Conservation (phyloP, 177 flowering plant genomes). For the Vitis hybrid region DNA sequence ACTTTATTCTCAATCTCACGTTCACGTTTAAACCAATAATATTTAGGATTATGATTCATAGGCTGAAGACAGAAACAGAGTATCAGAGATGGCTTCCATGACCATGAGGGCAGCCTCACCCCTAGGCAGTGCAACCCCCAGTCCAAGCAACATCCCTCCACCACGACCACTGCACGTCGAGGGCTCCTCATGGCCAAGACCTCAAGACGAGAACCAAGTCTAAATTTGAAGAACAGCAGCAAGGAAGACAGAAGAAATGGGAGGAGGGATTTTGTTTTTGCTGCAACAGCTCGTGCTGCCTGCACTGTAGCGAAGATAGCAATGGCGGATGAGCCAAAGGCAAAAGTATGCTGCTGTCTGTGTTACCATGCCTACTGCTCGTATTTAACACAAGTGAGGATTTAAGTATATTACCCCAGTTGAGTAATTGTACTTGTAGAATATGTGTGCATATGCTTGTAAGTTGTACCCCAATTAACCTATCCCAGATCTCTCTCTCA, state of each 20-base stretch:
- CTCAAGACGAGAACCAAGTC: slow-evolving; percentile 8
- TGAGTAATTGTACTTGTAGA: background rate
- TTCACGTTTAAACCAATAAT: too few relatives aligned
- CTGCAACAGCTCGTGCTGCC: slow-evolving; percentile 59
- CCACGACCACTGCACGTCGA: slow-evolving; percentile 18
- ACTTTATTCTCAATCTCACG: too few relatives aligned
- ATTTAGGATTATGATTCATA: background rate
- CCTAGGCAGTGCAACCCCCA: slow-evolving; percentile 26
- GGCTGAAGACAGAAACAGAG: too few relatives aligned
- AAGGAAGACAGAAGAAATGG: slow-evolving; percentile 39
- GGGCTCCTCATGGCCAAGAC: slow-evolving; percentile 43
- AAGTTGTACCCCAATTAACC: too few relatives aligned
- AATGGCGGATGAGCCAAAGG: slow-evolving; percentile 63
- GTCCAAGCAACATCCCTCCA: slow-evolving; percentile 10
- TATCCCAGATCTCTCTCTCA: too few relatives aligned
- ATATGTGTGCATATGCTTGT: too few relatives aligned
- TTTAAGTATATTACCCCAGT: background rate
- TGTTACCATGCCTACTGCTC: slow-evolving; percentile 87
- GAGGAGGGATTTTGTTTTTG: slow-evolving; percentile 72
- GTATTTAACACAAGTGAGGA: slow-evolving; percentile 37
- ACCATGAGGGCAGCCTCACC: slow-evolving; percentile 56
- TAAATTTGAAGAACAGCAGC: slow-evolving; percentile 13
- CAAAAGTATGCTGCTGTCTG: slow-evolving; percentile 68
- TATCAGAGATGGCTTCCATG: slow-evolving; percentile 55
- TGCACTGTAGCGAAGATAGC: slow-evolving; percentile 51